A percentile compares a stretch with the other conserved stretches of the same genome.
Conservation (phyloP, 495 filamentous ascomycete genomes). For the Chaetomium tenue region DNA sequence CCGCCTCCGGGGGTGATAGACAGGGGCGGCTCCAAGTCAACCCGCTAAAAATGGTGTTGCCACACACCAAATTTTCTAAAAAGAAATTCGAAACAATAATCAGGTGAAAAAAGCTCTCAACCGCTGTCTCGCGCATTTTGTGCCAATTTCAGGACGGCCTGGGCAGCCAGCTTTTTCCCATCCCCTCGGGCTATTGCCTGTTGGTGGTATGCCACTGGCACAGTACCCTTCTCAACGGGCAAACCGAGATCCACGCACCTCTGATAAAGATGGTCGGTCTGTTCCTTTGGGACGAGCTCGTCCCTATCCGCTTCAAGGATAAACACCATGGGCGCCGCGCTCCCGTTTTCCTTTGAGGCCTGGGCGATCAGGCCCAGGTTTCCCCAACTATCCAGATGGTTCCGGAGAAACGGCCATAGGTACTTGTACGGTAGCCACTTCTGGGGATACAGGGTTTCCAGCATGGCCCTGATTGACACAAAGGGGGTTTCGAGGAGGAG, state of each 20-base stretch:
- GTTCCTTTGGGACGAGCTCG: slow-evolving; percentile 63
- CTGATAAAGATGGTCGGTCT: slow-evolving; percentile 50
- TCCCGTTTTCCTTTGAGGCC: slow-evolving; percentile 22
- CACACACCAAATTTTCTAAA: slow-evolving; percentile 3
- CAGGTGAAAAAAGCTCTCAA: slow-evolving; percentile 11
- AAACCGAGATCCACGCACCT: slow-evolving; percentile 44
- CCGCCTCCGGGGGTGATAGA: slow-evolving; percentile 19
- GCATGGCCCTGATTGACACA: slow-evolving; percentile 67
- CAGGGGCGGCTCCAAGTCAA: slow-evolving; percentile 18
- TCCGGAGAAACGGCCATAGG: slow-evolving; percentile 51
- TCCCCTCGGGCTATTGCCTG: slow-evolving; percentile 46
- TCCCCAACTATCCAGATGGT: slow-evolving; percentile 47
- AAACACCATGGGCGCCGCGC: slow-evolving; percentile 45
- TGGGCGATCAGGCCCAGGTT: slow-evolving; percentile 42
- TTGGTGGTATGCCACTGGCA: slow-evolving; percentile 46
- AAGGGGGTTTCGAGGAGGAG: slow-evolving; percentile 78
- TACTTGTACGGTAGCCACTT: slow-evolving; percentile 73
- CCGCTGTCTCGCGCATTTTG: slow-evolving; percentile 21
- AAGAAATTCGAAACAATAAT: slow-evolving; percentile 4
- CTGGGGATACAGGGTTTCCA: slow-evolving; percentile 72
- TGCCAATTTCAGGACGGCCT: slow-evolving; percentile 31
- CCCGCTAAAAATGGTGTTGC: slow-evolving; percentile 15
- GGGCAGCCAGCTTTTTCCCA: slow-evolving; percentile 43
- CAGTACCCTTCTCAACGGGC: slow-evolving; percentile 38
- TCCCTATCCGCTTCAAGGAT: slow-evolving; percentile 64